These are phyloP conservation scores for Penicillium polonicum DNA, from an alignment of 2,329 filamentous ascomycete species.

Conservation along the genomic window DNA sequence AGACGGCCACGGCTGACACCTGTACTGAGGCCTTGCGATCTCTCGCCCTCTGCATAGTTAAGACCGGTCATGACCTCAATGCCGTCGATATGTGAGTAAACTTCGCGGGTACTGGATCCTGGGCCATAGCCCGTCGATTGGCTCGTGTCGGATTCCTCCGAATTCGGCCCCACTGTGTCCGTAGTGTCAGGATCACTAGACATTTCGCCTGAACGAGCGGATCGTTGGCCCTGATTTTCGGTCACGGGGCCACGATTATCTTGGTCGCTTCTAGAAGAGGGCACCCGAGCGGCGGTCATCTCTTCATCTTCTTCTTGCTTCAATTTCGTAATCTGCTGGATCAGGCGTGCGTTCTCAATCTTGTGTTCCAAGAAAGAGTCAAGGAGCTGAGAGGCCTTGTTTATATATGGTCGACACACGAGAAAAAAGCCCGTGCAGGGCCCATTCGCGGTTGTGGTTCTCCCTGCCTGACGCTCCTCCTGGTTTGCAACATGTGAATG, in stretches of 20 bases:
- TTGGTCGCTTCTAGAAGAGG: slow-evolving; percentile 40
- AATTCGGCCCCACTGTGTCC: slow-evolving; percentile 32
- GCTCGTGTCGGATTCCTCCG: slow-evolving; percentile 41
- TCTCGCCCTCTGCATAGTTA: slow-evolving; percentile 82
- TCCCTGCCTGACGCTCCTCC: slow-evolving; percentile 60
- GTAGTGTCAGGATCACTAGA: slow-evolving; percentile 25
- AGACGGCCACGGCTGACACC: slow-evolving; percentile 77
- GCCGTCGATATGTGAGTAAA: slow-evolving; percentile 72
- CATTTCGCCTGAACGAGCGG: neutral
- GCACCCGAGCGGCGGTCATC: slow-evolving; percentile 63
- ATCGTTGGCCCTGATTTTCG: neutral
- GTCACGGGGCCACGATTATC: neutral
- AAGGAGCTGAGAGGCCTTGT: slow-evolving; percentile 77
- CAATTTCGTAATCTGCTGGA: slow-evolving; percentile 79
- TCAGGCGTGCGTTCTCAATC: slow-evolving; percentile 87
- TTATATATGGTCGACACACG: slow-evolving; percentile 87
- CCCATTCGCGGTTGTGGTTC: slow-evolving; percentile 60
- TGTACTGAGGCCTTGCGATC: slow-evolving; percentile 82
- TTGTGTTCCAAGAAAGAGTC: slow-evolving; percentile 97
- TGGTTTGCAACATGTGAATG: slow-evolving; percentile 77
- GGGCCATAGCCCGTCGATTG: slow-evolving; percentile 71
- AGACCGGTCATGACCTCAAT: slow-evolving; percentile 93
- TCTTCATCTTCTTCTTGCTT: slow-evolving; percentile 84
- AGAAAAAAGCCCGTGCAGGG: slow-evolving; percentile 91
- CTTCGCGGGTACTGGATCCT: slow-evolving; percentile 84